phyloP scores from a whole-genome alignment of 2,329 filamentous ascomycete species.

The Botryotinia narcissicola region DNA sequence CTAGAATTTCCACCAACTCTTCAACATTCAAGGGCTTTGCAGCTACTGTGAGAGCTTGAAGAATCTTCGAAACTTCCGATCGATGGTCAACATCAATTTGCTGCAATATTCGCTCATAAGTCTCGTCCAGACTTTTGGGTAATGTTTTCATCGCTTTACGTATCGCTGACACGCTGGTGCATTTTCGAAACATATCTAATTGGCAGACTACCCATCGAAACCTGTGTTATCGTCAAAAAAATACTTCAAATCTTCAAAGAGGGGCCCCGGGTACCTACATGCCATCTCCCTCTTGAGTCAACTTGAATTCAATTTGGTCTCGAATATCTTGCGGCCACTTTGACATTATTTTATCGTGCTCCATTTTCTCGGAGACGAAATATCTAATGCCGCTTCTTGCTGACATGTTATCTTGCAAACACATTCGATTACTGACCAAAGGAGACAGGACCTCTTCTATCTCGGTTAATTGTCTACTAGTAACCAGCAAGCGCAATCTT shows the following conservation, averaged over 20 bases:
- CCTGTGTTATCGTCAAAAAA: slow-evolving; percentile 27
- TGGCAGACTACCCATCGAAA: slow-evolving; percentile 42
- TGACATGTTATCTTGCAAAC: slow-evolving; percentile 22
- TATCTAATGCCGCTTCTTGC: slow-evolving; percentile 35
- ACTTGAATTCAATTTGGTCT: slow-evolving; percentile 33
- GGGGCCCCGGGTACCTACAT: slow-evolving; percentile 34
- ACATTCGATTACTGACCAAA: slow-evolving; percentile 26
- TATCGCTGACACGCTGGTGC: slow-evolving; percentile 28
- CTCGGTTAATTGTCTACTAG: slow-evolving; percentile 39
- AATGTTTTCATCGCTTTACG: slow-evolving; percentile 38
- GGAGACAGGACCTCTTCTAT: slow-evolving; percentile 36
- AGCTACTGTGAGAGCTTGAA: slow-evolving; percentile 34
- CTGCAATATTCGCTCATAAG: slow-evolving; percentile 39
- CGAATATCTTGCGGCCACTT: slow-evolving; percentile 34
- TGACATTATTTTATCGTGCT: slow-evolving; percentile 29
- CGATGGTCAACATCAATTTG: slow-evolving; percentile 30
- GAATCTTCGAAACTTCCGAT: slow-evolving; percentile 26
- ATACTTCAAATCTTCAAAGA: not conserved
- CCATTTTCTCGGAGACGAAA: slow-evolving; percentile 34
- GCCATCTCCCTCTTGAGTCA: slow-evolving; percentile 36
- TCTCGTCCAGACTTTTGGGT: slow-evolving; percentile 39
- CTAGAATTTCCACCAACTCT: slow-evolving; percentile 36
- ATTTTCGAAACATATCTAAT: slow-evolving; percentile 34
- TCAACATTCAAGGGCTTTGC: slow-evolving; percentile 27
- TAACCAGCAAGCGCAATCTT: slow-evolving; percentile 32